A percentile compares a stretch with the other conserved stretches of the same genome.
phyloP scores from a whole-genome alignment of 805 yeast species.

The Lachancea dasiensis region DNA sequence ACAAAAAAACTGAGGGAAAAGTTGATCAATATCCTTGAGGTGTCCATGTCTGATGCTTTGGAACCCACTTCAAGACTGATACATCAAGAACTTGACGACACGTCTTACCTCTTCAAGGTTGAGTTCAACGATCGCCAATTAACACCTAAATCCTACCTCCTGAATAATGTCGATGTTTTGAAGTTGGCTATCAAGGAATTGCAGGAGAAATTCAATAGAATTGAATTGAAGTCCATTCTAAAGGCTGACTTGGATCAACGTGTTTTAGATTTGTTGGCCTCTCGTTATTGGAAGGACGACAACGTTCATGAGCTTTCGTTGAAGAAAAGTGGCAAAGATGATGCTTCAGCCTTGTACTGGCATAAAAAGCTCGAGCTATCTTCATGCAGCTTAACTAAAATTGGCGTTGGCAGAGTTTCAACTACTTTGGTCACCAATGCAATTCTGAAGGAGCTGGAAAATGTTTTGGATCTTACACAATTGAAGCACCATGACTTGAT shows the following conservation, averaged over 20 bases:
- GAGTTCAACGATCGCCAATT: conserved; percentile 92
- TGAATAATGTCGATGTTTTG: conserved; percentile 82
- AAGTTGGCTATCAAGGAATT: conserved; percentile 84
- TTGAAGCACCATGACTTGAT: conserved; percentile 84
- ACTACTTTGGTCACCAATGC: conserved; percentile 80
- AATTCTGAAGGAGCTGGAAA: conserved; percentile 67
- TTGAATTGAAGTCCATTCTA: conserved; percentile 70
- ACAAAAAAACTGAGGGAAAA: conserved; percentile 70
- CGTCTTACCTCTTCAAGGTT: conserved; percentile 87
- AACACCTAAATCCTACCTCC: conserved; percentile 91
- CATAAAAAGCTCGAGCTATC: conserved; percentile 78
- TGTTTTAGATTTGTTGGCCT: conserved; percentile 80
- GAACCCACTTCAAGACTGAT: conserved; percentile 83
- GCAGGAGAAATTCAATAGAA: conserved; percentile 73
- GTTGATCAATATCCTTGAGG: conserved; percentile 80
- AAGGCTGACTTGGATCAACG: conserved; percentile 84
- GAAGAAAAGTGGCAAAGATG: conserved; percentile 42
- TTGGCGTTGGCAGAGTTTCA: conserved; percentile 89
- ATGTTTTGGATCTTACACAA: conserved; percentile 66
- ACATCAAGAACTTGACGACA: conserved; percentile 87
- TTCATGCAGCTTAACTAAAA: conserved; percentile 76
- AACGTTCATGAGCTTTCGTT: conserved; percentile 47
- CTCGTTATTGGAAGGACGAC: conserved; percentile 79
- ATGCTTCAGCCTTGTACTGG: conserved; percentile 65
- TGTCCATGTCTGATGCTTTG: conserved; percentile 82